Evolutionary conservation across 345 rosid species (phyloP), one percentile per base, ranked within the genome.

Genomic region (Boechera stricta): DNA sequence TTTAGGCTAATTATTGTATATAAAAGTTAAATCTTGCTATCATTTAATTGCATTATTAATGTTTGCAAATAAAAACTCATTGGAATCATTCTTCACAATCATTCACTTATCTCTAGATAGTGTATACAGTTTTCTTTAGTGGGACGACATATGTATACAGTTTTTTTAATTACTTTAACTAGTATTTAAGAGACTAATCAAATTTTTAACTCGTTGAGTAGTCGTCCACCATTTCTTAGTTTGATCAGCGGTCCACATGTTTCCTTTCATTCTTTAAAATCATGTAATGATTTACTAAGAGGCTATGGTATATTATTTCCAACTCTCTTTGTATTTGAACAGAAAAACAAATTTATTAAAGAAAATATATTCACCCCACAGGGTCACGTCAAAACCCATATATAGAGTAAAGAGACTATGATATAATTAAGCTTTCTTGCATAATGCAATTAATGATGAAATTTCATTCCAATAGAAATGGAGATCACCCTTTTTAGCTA

Each of bases 1-100:
- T 55, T 64, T 24, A 45, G 59, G 67, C 59, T 66, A 66, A 75
- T 67, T 47, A 36, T 67, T 75, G 26, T 47, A 67, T n/a, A 57
- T 57, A 35, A 35, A 56, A 66, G 48, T 29, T 26, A 51, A 38
- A 28, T 51, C 41, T 52, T 38, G 31, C 52, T 38, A 60, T 32
- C 28, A 13, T 48, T 59, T 32, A 15, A 10, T 10, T 28, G 24
- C 24, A 47, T 47, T n/a, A 47, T 33, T 66, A 10, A 21, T 54
- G 29, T 38, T 24, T 24, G 38, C 10, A 32, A 48, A 66, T 41
- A 5, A 45, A 45, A 54, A 67, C 33, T 67, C 59, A 16, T 31
- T 66, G 24, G 24, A 21, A 21, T 21, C 24, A 2, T 45, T 36
- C 28, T 35, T 62, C 35, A 51, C 13, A 36, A 59, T 49, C 24